Conservation (phyloP, 345 rosid genomes). For the Combretum micranthum region DNA sequence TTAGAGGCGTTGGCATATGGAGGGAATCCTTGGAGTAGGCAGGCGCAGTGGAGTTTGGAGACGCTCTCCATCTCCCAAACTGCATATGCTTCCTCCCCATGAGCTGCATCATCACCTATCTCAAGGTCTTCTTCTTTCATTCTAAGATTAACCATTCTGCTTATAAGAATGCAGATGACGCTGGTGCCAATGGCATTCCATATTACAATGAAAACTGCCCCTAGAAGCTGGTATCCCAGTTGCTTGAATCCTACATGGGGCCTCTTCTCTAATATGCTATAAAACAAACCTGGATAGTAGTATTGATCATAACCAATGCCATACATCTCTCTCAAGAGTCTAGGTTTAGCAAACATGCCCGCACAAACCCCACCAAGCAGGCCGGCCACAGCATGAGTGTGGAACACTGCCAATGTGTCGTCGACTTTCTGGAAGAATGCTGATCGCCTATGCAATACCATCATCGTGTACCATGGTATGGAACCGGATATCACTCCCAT, state of each 20-base stretch:
- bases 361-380: conserved; percentile 45
- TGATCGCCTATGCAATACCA: conserved; percentile 39
- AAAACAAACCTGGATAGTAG: conserved; percentile 31
- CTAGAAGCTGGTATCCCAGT: conserved; percentile 28
- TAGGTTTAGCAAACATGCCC: conserved; percentile 38
- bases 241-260: conserved; percentile 21
- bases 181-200: conserved; percentile 40
- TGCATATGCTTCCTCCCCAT: conserved; percentile 57
- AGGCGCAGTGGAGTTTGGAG: conserved; percentile 14
- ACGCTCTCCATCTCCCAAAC: conserved; percentile 42
- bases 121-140: conserved; percentile 52
- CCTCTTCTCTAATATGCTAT: conserved; percentile 16
- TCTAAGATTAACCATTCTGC: conserved; percentile 39
- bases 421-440: conserved; percentile 58
- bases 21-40: conserved; percentile 15
- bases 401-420: conserved; percentile 54
- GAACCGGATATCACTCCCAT: conserved; percentile 45
- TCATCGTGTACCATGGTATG: conserved; percentile 62
- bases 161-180: conserved; percentile 42
- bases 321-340: conserved; percentile 26
- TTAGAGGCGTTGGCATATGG: conserved; percentile 15
- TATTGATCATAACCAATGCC: too few species aligned
- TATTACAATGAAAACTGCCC: conserved; percentile 31
- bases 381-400: conserved; percentile 62
- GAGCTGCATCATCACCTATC: conserved; percentile 57